phyloP scores from a whole-genome alignment of 176 grass and related monocot species.

The Chrysopogon serrulatus region DNA sequence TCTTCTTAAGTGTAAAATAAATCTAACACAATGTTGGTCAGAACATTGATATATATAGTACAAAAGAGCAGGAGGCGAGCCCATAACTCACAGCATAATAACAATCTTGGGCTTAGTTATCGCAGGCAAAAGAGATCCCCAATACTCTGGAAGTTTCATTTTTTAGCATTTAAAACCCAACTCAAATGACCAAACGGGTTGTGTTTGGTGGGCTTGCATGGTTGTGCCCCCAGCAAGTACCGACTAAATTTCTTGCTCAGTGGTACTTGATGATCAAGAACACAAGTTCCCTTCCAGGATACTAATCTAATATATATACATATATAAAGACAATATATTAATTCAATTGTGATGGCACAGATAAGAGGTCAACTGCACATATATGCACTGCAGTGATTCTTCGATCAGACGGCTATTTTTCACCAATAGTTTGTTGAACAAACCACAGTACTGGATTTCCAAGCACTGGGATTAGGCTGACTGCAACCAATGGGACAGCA shows the following conservation, averaged over 20 bases:
- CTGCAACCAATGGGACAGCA: constrained; percentile 33
- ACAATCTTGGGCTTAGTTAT: neutral
- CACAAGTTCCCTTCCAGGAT: neutral
- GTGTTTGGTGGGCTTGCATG: neutral
- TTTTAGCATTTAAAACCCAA: neutral
- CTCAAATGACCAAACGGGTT: neutral
- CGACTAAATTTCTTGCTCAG: neutral
- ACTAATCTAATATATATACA: constrained; percentile 24
- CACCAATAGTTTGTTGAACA: constrained; percentile 44
- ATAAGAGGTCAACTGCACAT: neutral
- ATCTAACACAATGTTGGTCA: neutral
- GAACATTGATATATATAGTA: neutral
- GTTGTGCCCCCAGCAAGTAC: neutral
- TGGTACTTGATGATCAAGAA: neutral
- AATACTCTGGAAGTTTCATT: neutral
- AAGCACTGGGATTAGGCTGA: constrained; percentile 49
- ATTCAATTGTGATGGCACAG: constrained; percentile 15
- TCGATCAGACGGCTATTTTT: constrained; percentile 5
- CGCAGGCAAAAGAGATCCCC: neutral
- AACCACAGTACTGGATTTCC: constrained; percentile 55
- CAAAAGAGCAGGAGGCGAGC: neutral
- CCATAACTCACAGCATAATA: neutral
- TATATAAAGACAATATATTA: neutral
- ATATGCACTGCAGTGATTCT: neutral
- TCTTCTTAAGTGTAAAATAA: neutral